Conservation (phyloP, 805 yeast species). For the Lipomyces chichibuensis region DNA sequence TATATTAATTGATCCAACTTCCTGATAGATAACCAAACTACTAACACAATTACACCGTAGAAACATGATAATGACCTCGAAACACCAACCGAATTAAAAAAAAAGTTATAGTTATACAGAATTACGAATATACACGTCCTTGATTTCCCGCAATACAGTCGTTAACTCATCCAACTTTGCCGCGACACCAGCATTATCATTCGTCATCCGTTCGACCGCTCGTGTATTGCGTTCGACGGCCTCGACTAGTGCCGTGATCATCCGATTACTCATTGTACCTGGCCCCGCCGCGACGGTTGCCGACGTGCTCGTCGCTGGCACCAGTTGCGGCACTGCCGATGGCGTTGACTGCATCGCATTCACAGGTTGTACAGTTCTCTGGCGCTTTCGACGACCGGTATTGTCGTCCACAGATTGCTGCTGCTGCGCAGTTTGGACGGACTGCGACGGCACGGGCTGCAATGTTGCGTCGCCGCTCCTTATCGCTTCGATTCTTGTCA, state of each 20-base stretch:
- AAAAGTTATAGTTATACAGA: neutral
- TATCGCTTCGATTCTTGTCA: constrained; percentile 22
- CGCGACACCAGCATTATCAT: constrained; percentile 9
- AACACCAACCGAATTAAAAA: constrained; percentile 2
- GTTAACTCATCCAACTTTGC: constrained; percentile 20
- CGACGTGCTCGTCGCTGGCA: constrained; percentile 4
- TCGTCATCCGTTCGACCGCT: constrained; percentile 18
- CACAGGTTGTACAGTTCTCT: neutral
- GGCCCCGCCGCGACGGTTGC: constrained; percentile 11
- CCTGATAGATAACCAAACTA: neutral
- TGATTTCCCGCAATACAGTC: constrained; percentile 12
- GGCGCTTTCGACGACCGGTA: neutral
- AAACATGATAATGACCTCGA: neutral
- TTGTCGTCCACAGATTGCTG: neutral
- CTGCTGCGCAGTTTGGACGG: constrained; percentile 3
- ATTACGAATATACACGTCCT: constrained; percentile 16
- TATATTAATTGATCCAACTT: neutral
- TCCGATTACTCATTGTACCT: constrained; percentile 34
- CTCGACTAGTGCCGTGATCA: constrained; percentile 17
- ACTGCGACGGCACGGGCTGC: neutral
- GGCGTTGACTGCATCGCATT: constrained; percentile 1
- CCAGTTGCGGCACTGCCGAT: neutral
- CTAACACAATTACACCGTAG: neutral
- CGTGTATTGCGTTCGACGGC: constrained; percentile 27
- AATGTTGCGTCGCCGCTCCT: constrained; percentile 3